Evolutionary conservation across 345 rosid genomes (phyloP), one percentile per base, ranked within the genome.

Genomic region (Firmiana major): DNA sequence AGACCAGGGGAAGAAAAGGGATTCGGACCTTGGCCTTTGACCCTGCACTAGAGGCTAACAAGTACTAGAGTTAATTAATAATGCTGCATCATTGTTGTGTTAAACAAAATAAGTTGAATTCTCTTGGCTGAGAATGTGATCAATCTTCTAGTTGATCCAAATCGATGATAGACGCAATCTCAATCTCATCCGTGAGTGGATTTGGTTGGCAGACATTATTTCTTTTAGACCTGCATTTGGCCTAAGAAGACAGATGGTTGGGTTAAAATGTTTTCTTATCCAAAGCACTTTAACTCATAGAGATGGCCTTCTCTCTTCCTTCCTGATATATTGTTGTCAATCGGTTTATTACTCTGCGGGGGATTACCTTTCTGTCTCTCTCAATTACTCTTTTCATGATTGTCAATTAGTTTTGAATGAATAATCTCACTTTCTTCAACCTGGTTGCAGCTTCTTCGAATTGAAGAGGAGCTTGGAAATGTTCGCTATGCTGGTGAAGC

Each of bases 401-500:
- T 64, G 48, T 45, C 22, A 22, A 13, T 21, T 21, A 26, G 13
- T 46, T 69, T 26, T 13, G 73, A 48, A 31, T 26, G 45, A 74
- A 74, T 60, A 31, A n/a, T 63, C 60, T 55, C 31, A 69, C 48
- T 8, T 63, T 81, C 38, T 72, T 48, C 54, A 65, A 21, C 68
- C 60, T 54, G 17, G 17, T 81, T 86, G 84, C 98, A 94, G 98
- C 99, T 96, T 78, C 92, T 92, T 53, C 98, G 99, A 78, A 92
- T 92, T 8, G 99, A 96, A 81, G 98, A 96, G 88, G 99, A 94
- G 49, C 98, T 94, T 1, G 95, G 91, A 74, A 90, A 83, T 49
- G 98, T 94, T 55, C 89, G 90, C 13, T 97, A 89, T 69, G 97
- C 99, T 0, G 98, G 98, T 0, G 90, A 85, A 85, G 87, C 84